These are phyloP conservation scores for Solanum chilense DNA, from an alignment of 257 asterid genomes.

Conservation along the genomic window DNA sequence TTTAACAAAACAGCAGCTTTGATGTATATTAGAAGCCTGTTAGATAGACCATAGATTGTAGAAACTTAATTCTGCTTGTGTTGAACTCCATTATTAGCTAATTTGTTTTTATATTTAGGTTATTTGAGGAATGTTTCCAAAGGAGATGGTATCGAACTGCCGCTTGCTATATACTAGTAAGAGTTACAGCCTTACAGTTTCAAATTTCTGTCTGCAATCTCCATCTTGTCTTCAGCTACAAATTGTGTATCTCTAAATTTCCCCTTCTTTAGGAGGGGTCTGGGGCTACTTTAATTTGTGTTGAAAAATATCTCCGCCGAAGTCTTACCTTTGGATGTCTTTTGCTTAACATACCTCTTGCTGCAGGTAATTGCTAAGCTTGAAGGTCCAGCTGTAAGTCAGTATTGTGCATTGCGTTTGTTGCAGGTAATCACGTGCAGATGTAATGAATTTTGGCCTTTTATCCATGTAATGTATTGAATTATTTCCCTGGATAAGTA, in stretches of 20 bases:
- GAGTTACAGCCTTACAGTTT: background rate
- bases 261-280: background rate
- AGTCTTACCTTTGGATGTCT: background rate
- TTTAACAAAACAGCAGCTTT: background rate
- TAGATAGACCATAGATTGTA: background rate
- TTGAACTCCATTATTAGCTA: background rate
- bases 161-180: constrained; percentile 45
- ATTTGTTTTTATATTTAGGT: constrained; percentile 14
- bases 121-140: constrained; percentile 47
- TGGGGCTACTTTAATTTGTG: background rate
- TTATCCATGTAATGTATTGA: background rate
- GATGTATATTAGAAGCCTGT: background rate
- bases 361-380: constrained; percentile 96
- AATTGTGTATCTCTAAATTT: background rate
- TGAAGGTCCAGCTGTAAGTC: constrained; percentile 97
- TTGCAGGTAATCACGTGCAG: constrained; percentile 56
- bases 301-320: background rate
- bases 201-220: background rate
- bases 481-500: background rate
- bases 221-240: background rate
- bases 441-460: background rate
- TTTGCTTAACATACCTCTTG: constrained; percentile 16
- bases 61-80: background rate
- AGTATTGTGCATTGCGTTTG: constrained; percentile 86
- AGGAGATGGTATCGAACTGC: constrained; percentile 52